phyloP scores from a whole-genome alignment of 345 rosid genomes.

The Bretschneidera sinensis region DNA sequence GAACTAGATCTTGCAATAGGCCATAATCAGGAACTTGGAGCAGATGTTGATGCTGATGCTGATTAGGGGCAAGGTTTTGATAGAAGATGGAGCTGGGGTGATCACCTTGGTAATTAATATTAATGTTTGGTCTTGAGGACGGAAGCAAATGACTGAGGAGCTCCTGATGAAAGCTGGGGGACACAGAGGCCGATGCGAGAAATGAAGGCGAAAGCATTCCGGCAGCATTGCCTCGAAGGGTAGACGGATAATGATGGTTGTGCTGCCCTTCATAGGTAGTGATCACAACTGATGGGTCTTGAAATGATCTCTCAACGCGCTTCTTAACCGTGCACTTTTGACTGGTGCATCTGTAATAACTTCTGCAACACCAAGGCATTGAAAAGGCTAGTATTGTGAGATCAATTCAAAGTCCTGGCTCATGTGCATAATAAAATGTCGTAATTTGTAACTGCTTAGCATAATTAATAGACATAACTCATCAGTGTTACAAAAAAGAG shows the following conservation, averaged over 20 bases:
- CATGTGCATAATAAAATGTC: too few species aligned
- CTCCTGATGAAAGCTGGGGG: neutral
- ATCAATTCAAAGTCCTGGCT: too few species aligned
- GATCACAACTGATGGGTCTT: slow-evolving; percentile 82
- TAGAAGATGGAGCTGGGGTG: neutral
- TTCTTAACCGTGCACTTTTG: slow-evolving; percentile 87
- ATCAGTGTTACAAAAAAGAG: too few species aligned
- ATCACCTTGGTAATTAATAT: neutral
- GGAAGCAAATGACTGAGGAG: neutral
- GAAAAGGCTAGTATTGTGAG: too few species aligned
- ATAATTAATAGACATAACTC: too few species aligned
- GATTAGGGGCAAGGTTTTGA: neutral
- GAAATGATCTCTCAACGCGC: slow-evolving; percentile 77
- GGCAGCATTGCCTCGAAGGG: slow-evolving; percentile 56
- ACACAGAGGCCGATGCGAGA: neutral
- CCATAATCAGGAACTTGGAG: neutral
- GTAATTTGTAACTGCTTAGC: too few species aligned
- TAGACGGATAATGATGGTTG: slow-evolving; percentile 70
- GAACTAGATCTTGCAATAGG: neutral
- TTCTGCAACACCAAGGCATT: slow-evolving; percentile 38
- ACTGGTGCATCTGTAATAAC: slow-evolving; percentile 91
- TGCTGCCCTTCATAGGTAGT: slow-evolving; percentile 94
- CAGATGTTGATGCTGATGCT: neutral
- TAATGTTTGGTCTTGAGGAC: neutral
- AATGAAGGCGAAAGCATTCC: slow-evolving; percentile 31